Conservation (phyloP, 345 rosid genomes). For the Zanthoxylum bungeanum region DNA sequence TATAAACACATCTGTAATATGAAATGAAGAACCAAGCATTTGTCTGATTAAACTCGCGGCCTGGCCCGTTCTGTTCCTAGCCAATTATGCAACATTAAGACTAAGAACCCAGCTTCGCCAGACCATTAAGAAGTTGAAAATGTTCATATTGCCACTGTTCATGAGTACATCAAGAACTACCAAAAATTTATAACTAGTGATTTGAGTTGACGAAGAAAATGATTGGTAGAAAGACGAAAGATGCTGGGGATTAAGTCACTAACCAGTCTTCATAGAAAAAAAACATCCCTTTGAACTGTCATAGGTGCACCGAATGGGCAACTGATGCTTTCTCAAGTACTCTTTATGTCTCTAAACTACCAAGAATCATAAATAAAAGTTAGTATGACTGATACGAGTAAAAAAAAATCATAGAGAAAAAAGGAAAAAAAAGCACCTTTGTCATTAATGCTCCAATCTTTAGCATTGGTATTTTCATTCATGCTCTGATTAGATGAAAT, state of each 20-base stretch:
- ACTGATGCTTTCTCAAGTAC: conserved; percentile 65
- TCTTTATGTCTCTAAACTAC: conserved; percentile 55
- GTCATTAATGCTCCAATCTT: too few species aligned
- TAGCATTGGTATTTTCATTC: too few species aligned
- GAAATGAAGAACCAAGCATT: background rate
- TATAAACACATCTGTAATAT: too few species aligned
- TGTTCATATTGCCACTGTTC: background rate
- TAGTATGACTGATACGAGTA: background rate
- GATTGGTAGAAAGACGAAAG: background rate
- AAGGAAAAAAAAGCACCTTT: too few species aligned
- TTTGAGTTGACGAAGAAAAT: background rate
- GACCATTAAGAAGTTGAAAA: too few species aligned
- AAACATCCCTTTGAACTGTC: conserved; percentile 47
- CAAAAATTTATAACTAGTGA: background rate
- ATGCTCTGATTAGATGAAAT: too few species aligned
- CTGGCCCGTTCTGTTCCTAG: background rate
- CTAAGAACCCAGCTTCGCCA: background rate
- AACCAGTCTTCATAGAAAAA: conserved; percentile 68
- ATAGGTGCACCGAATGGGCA: conserved; percentile 68
- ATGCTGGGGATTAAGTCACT: conserved; percentile 4
- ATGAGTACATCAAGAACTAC: background rate
- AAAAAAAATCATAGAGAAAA: too few species aligned
- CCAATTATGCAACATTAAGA: background rate
- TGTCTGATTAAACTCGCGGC: too few species aligned
- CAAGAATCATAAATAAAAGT: conserved; percentile 5